Base-by-base conservation (phyloP, 306 rosid species). In the Malus asiatica region DNA sequence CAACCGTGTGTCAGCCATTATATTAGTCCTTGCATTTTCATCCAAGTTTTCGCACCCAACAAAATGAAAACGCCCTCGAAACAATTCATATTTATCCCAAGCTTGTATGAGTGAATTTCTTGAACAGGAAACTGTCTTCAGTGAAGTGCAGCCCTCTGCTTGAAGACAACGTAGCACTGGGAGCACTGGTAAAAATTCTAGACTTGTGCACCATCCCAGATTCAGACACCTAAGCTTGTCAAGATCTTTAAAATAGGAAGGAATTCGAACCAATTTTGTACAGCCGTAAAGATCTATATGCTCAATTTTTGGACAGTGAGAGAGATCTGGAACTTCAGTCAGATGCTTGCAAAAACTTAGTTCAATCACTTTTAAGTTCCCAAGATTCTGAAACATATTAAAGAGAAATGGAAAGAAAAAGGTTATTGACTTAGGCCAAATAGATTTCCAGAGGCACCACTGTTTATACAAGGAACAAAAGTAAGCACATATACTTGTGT, bases 291-390 rank as follows among this genome's bases (percentile, higher is more conserved):
- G 61, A 20, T 6, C 0, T 64, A 78, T 20, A 8, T 1, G 8
- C 61, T 44, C 40, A 18, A 63, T 51, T 6, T 78, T 78, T 11
- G 1, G 1, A 18, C 73, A 38, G 0, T 0, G 27, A 25, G 73
- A 78, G 2, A 71, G 58, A 19, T 55, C 30, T 20, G 74, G 60
- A 3, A 72, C 20, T 29, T 66, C 38, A 66, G 15, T 18, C 29
- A 73, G 68, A 5, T 27, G 2, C 4, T 0, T 0, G 19, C 40
- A 72, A 1, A 0, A 0, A 0, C 22, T 1, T 20, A 73, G 68
- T n/a, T 32, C 42, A 2, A 78, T 35, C 30, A 3, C 19, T 25
- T 52, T 78, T 29, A 78, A 71, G 25, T 58, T 71, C 25, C 1
- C 8, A 16, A 23, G 77, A 48, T 1, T 32, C 81, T 78, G 66